These are phyloP conservation scores for Casuarina glauca DNA, from an alignment of 306 rosid species.

Conservation along the genomic window DNA sequence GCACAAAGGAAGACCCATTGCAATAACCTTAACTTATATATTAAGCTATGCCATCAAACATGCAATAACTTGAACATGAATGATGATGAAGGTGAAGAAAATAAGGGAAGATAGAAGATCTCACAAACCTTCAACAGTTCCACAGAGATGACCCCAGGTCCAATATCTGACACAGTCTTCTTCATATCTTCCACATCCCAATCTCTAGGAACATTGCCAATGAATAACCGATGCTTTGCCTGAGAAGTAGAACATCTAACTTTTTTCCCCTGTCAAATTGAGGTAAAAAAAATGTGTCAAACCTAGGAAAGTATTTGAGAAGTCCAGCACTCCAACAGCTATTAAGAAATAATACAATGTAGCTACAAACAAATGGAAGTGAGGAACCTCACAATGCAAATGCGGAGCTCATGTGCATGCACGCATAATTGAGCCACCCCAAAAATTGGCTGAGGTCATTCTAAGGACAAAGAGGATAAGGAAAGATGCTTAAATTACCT, in stretches of 20 bases:
- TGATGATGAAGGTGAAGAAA: slow-evolving; percentile 3
- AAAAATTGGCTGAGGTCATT: slow-evolving; percentile 12
- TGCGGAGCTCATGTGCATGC: background rate
- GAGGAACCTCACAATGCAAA: background rate
- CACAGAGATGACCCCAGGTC: slow-evolving; percentile 66
- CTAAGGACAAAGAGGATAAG: slow-evolving; percentile 4
- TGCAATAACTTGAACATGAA: background rate
- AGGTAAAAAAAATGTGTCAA: slow-evolving; percentile 1
- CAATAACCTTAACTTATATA: background rate
- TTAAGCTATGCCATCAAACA: background rate
- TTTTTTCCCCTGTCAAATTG: slow-evolving; percentile 47
- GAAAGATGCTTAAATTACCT: slow-evolving; percentile 39
- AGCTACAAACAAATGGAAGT: background rate
- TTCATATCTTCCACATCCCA: slow-evolving; percentile 63
- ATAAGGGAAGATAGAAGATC: background rate
- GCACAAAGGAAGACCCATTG: slow-evolving; percentile 15
- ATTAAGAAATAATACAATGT: background rate
- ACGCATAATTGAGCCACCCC: background rate
- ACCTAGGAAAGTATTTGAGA: background rate
- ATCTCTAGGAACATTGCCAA: slow-evolving; percentile 67
- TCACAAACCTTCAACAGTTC: slow-evolving; percentile 60
- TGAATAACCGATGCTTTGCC: slow-evolving; percentile 63
- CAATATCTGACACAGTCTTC: slow-evolving; percentile 47
- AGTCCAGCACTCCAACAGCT: background rate
- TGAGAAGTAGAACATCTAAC: slow-evolving; percentile 64